Percentiles rank a stretch among this genome's conserved stretches.
phyloP scores from a whole-genome alignment of 2,329 filamentous ascomycete species.

The Phialophora chinensis region DNA sequence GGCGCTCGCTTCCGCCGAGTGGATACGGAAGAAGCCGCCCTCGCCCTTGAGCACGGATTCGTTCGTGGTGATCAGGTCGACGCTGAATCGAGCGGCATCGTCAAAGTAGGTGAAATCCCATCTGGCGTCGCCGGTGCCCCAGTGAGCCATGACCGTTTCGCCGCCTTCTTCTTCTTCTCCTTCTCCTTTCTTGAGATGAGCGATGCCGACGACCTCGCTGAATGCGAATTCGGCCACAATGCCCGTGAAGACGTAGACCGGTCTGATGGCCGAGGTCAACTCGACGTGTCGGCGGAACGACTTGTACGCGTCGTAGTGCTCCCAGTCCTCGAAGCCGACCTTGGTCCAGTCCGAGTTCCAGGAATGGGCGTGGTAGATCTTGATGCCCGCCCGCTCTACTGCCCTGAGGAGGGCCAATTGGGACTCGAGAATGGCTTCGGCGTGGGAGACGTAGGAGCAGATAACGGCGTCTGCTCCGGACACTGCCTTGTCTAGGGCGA shows the following conservation, averaged over 20 bases:
- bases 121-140: slow-evolving; percentile 4
- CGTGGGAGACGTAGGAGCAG: slow-evolving; percentile 41
- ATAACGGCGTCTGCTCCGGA: slow-evolving; percentile 48
- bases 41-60: slow-evolving; percentile 1
- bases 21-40: slow-evolving; percentile 9
- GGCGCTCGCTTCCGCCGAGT: not conserved
- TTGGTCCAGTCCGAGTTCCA: slow-evolving; percentile 47
- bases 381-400: slow-evolving; percentile 46
- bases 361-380: slow-evolving; percentile 41
- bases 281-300: slow-evolving; percentile 41
- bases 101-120: slow-evolving; percentile 13
- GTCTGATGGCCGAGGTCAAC: slow-evolving; percentile 40
- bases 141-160: not conserved
- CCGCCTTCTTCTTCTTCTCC: not conserved
- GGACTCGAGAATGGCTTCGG: slow-evolving; percentile 44
- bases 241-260: slow-evolving; percentile 45
- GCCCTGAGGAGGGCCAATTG: slow-evolving; percentile 48
- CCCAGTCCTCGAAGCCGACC: slow-evolving; percentile 39
- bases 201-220: not conserved
- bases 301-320: slow-evolving; percentile 46
- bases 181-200: not conserved
- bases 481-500: slow-evolving; percentile 44
- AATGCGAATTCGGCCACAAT: slow-evolving; percentile 42
- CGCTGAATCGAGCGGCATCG: slow-evolving; percentile 12
- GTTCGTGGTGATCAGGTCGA: slow-evolving; percentile 15